phyloP scores from a whole-genome alignment of 805 yeast species.

The Barnettozyma populi region DNA sequence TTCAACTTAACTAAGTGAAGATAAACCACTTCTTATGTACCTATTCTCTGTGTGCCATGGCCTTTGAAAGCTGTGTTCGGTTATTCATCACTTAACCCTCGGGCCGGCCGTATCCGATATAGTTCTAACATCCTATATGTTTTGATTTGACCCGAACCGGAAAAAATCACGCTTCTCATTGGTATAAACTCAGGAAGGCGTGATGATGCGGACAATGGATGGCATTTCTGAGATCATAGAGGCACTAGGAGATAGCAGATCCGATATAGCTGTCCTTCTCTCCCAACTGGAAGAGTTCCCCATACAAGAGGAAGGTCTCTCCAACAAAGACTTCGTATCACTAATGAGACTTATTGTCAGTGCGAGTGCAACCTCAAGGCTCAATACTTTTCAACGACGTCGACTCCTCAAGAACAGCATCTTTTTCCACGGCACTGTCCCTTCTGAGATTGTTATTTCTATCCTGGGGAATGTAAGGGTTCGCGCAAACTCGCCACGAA shows the following conservation, averaged over 20 bases:
- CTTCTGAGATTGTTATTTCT: slow-evolving; percentile 20
- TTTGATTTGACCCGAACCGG: too few relatives aligned
- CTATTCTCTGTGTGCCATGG: too few relatives aligned
- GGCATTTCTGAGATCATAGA: not conserved
- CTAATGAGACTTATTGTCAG: slow-evolving; percentile 8
- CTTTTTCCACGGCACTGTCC: slow-evolving; percentile 26
- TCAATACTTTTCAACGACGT: slow-evolving; percentile 1
- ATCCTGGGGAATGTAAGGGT: slow-evolving; percentile 30
- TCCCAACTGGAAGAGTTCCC: slow-evolving; percentile 2
- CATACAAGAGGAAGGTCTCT: slow-evolving; percentile 9
- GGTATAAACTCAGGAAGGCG: too few relatives aligned
- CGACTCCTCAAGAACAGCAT: slow-evolving; percentile 25
- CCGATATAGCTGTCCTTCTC: not conserved
- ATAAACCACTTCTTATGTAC: too few relatives aligned
- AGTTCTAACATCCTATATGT: too few relatives aligned
- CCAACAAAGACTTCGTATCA: slow-evolving; percentile 4
- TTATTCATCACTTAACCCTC: too few relatives aligned
- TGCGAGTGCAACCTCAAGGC: slow-evolving; percentile 6
- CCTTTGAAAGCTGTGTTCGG: too few relatives aligned
- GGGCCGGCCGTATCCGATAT: too few relatives aligned
- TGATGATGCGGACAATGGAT: not conserved
- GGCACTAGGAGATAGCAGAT: not conserved
- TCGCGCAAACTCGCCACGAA: slow-evolving; percentile 11
- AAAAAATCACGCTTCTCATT: too few relatives aligned
- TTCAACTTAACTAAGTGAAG: too few relatives aligned